phyloP scores from a whole-genome alignment of 345 rosid species.

The Jatropha curcas region DNA sequence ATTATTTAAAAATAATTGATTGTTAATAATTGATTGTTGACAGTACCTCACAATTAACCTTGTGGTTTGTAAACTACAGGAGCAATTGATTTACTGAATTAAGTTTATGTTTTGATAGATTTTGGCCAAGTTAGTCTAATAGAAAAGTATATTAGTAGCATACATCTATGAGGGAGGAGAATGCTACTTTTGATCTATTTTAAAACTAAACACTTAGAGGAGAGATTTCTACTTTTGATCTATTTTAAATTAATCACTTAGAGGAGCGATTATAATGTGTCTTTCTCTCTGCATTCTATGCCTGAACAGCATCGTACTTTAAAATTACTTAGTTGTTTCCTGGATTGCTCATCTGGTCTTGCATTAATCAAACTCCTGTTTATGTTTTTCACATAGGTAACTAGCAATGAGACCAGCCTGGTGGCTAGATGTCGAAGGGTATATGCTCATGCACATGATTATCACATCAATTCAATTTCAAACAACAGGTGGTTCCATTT shows the following conservation, averaged over 20 bases:
- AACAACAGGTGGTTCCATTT: constrained; percentile 67
- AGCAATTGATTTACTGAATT: not conserved
- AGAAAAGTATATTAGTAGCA: no score
- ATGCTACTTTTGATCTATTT: not conserved
- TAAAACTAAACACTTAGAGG: not conserved
- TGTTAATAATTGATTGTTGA: no score
- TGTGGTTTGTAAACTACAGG: no score
- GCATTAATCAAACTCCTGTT: constrained; percentile 13
- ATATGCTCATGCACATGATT: constrained; percentile 98
- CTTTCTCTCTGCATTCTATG: no score
- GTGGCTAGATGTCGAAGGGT: constrained; percentile 94
- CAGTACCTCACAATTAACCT: no score
- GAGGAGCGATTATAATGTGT: not conserved
- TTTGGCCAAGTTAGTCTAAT: no score
- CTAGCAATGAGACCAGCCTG: constrained; percentile 75
- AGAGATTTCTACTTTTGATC: not conserved
- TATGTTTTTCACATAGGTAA: constrained; percentile 51
- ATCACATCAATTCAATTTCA: constrained; percentile 97
- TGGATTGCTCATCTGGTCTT: constrained; percentile 5
- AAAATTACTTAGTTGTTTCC: not conserved
- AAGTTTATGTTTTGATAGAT: not conserved
- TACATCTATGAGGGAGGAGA: no score
- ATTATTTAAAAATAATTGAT: no score
- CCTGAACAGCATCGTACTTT: no score
- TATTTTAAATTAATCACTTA: not conserved